These are phyloP conservation scores for Fusarium sp. DNA, from an alignment of 2,329 filamentous ascomycete genomes.

Conservation along the genomic window DNA sequence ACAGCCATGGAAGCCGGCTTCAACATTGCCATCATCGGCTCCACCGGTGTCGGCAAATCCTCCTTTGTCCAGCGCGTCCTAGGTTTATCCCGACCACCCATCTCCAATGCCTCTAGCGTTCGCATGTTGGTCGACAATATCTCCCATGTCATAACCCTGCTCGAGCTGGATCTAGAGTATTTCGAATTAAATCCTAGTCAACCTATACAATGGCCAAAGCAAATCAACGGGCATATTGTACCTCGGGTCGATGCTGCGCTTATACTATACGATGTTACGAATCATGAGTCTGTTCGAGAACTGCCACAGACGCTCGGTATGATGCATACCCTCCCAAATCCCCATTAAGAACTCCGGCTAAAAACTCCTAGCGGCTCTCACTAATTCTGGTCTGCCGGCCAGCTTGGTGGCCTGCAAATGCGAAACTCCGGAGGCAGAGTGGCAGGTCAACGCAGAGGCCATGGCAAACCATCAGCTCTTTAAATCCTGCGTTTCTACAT, in stretches of 20 bases:
- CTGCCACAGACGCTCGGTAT: constrained; percentile 82
- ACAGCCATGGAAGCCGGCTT: constrained; percentile 65
- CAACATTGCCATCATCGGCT: constrained; percentile 75
- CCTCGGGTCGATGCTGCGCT: constrained; percentile 86
- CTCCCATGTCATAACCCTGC: constrained; percentile 68
- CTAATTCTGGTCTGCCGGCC: constrained; percentile 78
- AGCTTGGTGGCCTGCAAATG: constrained; percentile 91
- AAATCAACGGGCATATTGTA: constrained; percentile 76
- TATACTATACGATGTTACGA: constrained; percentile 88
- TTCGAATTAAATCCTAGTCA: constrained; percentile 69
- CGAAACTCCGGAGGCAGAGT: constrained; percentile 77
- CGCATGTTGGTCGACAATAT: constrained; percentile 70
- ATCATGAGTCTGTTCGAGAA: constrained; percentile 78
- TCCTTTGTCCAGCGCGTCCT: constrained; percentile 74
- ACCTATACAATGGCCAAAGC: constrained; percentile 74
- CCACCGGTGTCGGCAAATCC: constrained; percentile 75
- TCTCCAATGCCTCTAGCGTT: constrained; percentile 65
- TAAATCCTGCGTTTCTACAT: constrained; percentile 76
- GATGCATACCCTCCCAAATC: constrained; percentile 2
- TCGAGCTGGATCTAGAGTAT: constrained; percentile 74
- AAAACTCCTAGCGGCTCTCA: constrained; percentile 71
- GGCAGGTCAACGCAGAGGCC: constrained; percentile 76
- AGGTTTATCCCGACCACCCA: constrained; percentile 64
- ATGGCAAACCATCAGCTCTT: constrained; percentile 73
- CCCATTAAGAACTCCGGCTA: constrained; percentile 9